Percentiles rank a stretch among this genome's conserved stretches.
These are phyloP conservation scores for Scedosporium apiospermum DNA, from an alignment of 2,329 filamentous ascomycete genomes.

Conservation along the genomic window DNA sequence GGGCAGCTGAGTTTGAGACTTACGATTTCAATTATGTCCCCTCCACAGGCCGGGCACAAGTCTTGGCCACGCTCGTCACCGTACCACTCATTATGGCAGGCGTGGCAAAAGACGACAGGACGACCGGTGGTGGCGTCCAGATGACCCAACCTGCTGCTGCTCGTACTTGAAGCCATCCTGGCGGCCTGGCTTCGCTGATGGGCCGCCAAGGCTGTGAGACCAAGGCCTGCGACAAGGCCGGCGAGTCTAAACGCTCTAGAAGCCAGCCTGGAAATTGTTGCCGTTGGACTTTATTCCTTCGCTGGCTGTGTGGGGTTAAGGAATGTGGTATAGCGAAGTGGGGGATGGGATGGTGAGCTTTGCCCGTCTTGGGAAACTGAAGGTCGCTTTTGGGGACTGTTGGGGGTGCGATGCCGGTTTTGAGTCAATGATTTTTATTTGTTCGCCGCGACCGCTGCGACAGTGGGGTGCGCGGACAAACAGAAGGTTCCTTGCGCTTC, in stretches of 20 bases:
- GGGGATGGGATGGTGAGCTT: neutral
- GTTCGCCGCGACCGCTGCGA: neutral
- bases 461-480: neutral
- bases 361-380: neutral
- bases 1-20: constrained; percentile 21
- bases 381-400: neutral
- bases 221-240: constrained; percentile 49
- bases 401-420: neutral
- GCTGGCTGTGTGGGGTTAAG: neutral
- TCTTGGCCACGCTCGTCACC: constrained; percentile 53
- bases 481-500: neutral
- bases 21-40: constrained; percentile 82
- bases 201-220: constrained; percentile 46
- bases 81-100: constrained; percentile 75
- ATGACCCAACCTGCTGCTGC: constrained; percentile 19
- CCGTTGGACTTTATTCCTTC: neutral
- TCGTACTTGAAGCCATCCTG: constrained; percentile 25
- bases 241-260: constrained; percentile 43
- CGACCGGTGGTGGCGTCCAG: constrained; percentile 41
- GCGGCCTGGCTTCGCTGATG: constrained; percentile 36
- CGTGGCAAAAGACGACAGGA: constrained; percentile 80
- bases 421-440: neutral
- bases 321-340: neutral
- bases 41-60: constrained; percentile 65
- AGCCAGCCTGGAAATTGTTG: constrained; percentile 35